phyloP scores from a whole-genome alignment of 176 grass and related monocot species.

The Hordeum marinum region DNA sequence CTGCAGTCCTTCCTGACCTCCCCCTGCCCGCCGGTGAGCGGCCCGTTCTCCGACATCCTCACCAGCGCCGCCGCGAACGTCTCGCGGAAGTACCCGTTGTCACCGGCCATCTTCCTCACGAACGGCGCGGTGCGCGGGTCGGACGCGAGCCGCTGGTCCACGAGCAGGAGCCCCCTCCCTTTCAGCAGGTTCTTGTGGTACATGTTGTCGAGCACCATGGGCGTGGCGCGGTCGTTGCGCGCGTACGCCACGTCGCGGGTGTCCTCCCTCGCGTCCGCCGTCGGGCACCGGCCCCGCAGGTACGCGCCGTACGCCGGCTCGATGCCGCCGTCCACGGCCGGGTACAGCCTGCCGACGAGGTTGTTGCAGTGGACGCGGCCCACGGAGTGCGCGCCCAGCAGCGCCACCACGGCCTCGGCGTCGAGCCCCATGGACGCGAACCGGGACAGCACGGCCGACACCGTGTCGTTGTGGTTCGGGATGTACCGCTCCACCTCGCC shows the following conservation, averaged over 20 bases:
- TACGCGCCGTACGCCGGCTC: slow-evolving; percentile 34
- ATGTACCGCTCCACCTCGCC: not conserved
- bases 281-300: slow-evolving; percentile 33
- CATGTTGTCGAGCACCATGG: slow-evolving; percentile 59
- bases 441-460: not conserved
- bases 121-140: slow-evolving; percentile 35
- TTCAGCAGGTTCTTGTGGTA: slow-evolving; percentile 49
- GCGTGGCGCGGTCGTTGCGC: slow-evolving; percentile 53
- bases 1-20: slow-evolving; percentile 62
- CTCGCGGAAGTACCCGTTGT: slow-evolving; percentile 45
- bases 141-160: slow-evolving; percentile 49
- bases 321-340: slow-evolving; percentile 24
- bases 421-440: slow-evolving; percentile 31
- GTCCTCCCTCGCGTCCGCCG: slow-evolving; percentile 25
- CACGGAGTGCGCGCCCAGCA: slow-evolving; percentile 57
- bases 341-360: slow-evolving; percentile 37
- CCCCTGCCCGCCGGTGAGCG: slow-evolving; percentile 30
- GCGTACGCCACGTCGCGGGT: slow-evolving; percentile 46
- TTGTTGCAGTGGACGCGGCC: slow-evolving; percentile 55
- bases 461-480: slow-evolving; percentile 27
- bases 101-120: slow-evolving; percentile 33
- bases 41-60: slow-evolving; percentile 45
- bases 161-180: slow-evolving; percentile 36
- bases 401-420: slow-evolving; percentile 30
- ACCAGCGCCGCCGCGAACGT: slow-evolving; percentile 40